These are phyloP conservation scores for Hypomontagnella submonticulosa DNA, from an alignment of 495 filamentous ascomycete genomes.

Conservation along the genomic window DNA sequence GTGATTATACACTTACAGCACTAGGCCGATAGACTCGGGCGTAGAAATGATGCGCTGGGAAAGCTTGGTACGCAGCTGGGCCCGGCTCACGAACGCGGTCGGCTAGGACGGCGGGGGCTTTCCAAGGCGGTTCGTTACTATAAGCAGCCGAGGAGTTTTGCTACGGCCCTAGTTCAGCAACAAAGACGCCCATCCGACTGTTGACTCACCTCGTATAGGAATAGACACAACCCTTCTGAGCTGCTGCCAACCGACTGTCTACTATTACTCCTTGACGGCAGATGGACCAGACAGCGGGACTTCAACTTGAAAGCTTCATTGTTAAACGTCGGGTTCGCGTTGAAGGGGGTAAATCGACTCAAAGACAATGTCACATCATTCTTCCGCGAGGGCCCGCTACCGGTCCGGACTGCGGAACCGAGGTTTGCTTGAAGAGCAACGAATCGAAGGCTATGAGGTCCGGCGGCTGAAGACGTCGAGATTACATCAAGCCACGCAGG, in stretches of 20 bases:
- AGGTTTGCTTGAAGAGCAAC: constrained; percentile 52
- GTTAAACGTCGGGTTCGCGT: constrained; percentile 43
- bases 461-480: constrained; percentile 40
- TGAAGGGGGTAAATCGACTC: constrained; percentile 30
- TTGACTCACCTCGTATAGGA: constrained; percentile 57
- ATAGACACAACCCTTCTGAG: constrained; percentile 52
- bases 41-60: constrained; percentile 62
- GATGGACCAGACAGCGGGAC: constrained; percentile 51
- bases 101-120: constrained; percentile 36
- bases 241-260: constrained; percentile 1
- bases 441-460: constrained; percentile 49
- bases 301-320: constrained; percentile 52
- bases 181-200: neutral
- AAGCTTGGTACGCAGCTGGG: constrained; percentile 52
- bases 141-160: constrained; percentile 48
- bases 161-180: constrained; percentile 15
- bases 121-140: constrained; percentile 47
- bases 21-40: constrained; percentile 58
- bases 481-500: constrained; percentile 58
- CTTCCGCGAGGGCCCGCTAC: constrained; percentile 30
- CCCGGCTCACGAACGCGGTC: constrained; percentile 53
- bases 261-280: constrained; percentile 38
- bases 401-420: constrained; percentile 29
- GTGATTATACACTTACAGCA: constrained; percentile 46
- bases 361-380: constrained; percentile 31